Base-by-base conservation (phyloP, 2,329 filamentous ascomycete species). In the Penicillium hordei region DNA sequence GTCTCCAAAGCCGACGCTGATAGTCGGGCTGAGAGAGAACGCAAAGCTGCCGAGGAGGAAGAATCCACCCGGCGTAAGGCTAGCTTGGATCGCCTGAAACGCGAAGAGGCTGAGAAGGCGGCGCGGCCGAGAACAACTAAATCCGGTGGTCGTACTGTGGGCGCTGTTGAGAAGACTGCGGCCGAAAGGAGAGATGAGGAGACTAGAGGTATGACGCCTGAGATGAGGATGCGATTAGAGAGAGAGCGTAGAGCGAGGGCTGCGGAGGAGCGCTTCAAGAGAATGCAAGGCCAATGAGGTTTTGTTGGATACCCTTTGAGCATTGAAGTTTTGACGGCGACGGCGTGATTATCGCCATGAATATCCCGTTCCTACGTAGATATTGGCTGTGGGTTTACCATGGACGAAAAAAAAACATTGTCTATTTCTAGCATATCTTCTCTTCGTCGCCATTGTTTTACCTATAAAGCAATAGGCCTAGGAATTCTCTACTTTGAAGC, bases 211-310 rank as follows among this genome's bases (percentile, higher is more conserved):
- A 80, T 97, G 78, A 95, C 90, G 42, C 87, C 91, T 0, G 93
- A 97, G 77, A 93, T 94, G 85, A 85, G 87, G 72, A 85, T 87
- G 83, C 86, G 84, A 71, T 75, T 97, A 53, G 94, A 97, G 74
- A 82, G 94, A 65, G 94, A 99, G 77, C 82, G 92, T 66, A 88
- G 93, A 69, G 94, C 94, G 4, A 86, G 93, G 67, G 94, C 94
- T 9, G 93, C 93, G 0, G 94, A 97, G 76, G 93, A 93, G 78
- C 86, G 93, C 70, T 82, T 97, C 59, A 86, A 83, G 76, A 82
- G 83, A 68, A 81, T 91, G 83, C 83, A 85, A 67, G 77, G 67
- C 34, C 66, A 65, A 12, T 70, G 51, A 65, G 29, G 12, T 3
- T 25, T 21, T 53, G 21, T 21, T 43, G 13, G 40, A 48, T 53